Evolutionary conservation across 2,329 filamentous ascomycete genomes (phyloP).

Genomic region (Pseudonectria buxi): DNA sequence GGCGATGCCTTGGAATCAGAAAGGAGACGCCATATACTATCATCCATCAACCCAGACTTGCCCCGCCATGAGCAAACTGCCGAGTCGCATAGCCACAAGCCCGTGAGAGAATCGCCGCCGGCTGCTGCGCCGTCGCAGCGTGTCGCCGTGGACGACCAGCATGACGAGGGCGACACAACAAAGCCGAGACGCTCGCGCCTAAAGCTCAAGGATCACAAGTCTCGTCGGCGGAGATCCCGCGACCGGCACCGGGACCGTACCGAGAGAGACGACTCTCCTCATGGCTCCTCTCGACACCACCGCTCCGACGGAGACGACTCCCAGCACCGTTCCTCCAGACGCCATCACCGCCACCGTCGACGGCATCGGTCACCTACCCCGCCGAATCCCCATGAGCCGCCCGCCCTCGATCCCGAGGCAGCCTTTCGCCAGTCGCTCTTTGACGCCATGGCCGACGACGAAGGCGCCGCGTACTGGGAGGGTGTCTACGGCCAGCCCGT

Average conservation of each 20-base stretch:
- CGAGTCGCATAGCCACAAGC: background rate
- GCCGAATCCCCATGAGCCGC: constrained; percentile 39
- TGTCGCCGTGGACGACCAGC: constrained; percentile 1
- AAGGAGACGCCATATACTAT: constrained; percentile 41
- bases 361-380: constrained; percentile 39
- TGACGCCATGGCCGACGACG: constrained; percentile 93
- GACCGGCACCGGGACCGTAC: no score
- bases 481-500: constrained; percentile 94
- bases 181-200: constrained; percentile 26
- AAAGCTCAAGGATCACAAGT: constrained; percentile 28
- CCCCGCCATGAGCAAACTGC: background rate
- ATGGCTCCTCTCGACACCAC: constrained; percentile 15
- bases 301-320: constrained; percentile 19
- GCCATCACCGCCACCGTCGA: constrained; percentile 25
- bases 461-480: constrained; percentile 93
- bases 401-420: constrained; percentile 56
- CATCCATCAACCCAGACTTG: constrained; percentile 38
- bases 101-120: background rate
- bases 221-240: constrained; percentile 12
- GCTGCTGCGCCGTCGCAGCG: no score
- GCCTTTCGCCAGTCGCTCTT: constrained; percentile 93
- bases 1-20: constrained; percentile 27
- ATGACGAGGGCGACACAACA: constrained; percentile 15
- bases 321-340: constrained; percentile 15
- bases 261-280: no score